Conservation (phyloP, 306 rosid species). For the barrel medic (Medicago truncatula) region MtrunA17r5.0-ANR NC_053043.1:23394001-23394500, state of each 20-base stretch:
- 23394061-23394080: constrained; percentile 61
- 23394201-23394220: constrained; percentile 42
- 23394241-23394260: constrained; percentile 56
- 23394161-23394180: background rate
- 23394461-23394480: background rate
- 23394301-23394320: constrained; percentile 32
- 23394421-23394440: constrained; percentile 53
- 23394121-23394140: constrained; percentile 39
- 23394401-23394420: constrained; percentile 51
- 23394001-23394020: too few species aligned
- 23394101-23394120: constrained; percentile 28
- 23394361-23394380: constrained; percentile 6
- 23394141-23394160: constrained; percentile 50
- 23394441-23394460: constrained; percentile 51
- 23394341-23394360: constrained; percentile 14
- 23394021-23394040: too few species aligned
- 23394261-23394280: constrained; percentile 61
- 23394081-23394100: constrained; percentile 49
- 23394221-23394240: constrained; percentile 39
- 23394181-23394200: constrained; percentile 57
- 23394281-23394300: constrained; percentile 55
- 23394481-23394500: background rate
- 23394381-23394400: constrained; percentile 44
- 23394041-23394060: background rate
- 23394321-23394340: constrained; percentile 43